Percentiles rank a stretch among this genome's conserved stretches.
Evolutionary conservation across 331 rosid species (phyloP).

Genomic region (Malus hybrid): DNA sequence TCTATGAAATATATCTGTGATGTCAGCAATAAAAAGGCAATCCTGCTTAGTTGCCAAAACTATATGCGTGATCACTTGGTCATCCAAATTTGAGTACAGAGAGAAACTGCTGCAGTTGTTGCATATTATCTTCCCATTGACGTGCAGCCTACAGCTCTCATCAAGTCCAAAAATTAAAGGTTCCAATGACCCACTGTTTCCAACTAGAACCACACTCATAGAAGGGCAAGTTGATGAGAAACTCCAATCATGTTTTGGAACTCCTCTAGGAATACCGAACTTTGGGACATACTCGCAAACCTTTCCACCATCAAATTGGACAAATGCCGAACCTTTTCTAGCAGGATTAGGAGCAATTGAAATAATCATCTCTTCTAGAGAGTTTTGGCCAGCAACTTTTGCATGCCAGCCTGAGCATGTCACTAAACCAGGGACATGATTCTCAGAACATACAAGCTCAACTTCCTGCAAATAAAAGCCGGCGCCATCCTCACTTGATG

Average conservation of each 20-base stretch:
- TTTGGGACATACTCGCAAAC: slow-evolving; percentile 49
- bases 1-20: slow-evolving; percentile 48
- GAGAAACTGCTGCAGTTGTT: slow-evolving; percentile 84
- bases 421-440: slow-evolving; percentile 53
- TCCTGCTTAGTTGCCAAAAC: slow-evolving; percentile 76
- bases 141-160: slow-evolving; percentile 73
- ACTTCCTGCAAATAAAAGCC: slow-evolving; percentile 76
- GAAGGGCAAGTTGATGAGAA: slow-evolving; percentile 71
- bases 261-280: slow-evolving; percentile 36
- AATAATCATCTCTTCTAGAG: slow-evolving; percentile 54
- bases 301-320: slow-evolving; percentile 71
- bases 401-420: slow-evolving; percentile 88
- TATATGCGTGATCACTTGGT: slow-evolving; percentile 68
- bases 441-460: slow-evolving; percentile 66
- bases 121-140: slow-evolving; percentile 55
- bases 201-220: slow-evolving; percentile 62
- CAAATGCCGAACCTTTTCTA: slow-evolving; percentile 45
- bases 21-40: slow-evolving; percentile 71
- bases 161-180: slow-evolving; percentile 71
- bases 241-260: slow-evolving; percentile 45
- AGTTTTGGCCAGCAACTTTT: slow-evolving; percentile 36
- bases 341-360: slow-evolving; percentile 56
- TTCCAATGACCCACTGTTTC: slow-evolving; percentile 40
- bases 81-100: slow-evolving; percentile 77
- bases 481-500: slow-evolving; percentile 26